Base-by-base conservation (phyloP, 2,329 filamentous ascomycete genomes). In the Alternaria tenuissima region DNA sequence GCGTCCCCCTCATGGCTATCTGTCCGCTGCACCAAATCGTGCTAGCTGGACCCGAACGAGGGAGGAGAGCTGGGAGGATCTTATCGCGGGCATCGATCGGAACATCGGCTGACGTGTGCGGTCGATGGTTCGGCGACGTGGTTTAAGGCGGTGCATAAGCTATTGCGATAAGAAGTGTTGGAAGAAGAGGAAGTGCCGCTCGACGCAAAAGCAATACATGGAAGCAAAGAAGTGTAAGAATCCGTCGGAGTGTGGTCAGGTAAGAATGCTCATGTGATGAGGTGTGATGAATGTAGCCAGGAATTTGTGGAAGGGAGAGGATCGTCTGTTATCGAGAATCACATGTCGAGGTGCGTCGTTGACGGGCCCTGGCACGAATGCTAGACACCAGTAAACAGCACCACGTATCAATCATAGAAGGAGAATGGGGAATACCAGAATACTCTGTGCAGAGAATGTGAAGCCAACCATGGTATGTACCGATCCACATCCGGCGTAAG, bases 331-430 rank as follows among this genome's bases (percentile, higher is more conserved):
- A 24, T 24, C 39, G 39, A 42, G 39, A 24, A 42, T 60, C 53
- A 57, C 57, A 41, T 44, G 46, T 48, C 51, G 51, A 47, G 16
- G 20, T 43, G 57, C 22, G 59, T 51, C 41, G 34, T 55, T 12
- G 22, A 34, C 30, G 41, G 32, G 42, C 34, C 54, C 57, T 44
- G 38, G 54, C 52, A 60, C 59, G 52, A 55, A 57, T 52, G 59
- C 68, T 71, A 68, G 55, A 66, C 60, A 61, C 65, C 62, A 65
- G 65, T 72, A 68, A 72, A 72, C 36, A 71, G 68, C 64, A 70
- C 67, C 69, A 72, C 54, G 46, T 54, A 62, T 63, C 51, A 66
- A 56, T 61, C 60, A 70, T 34, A 55, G 53, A 55, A 64, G 61
- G 66, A 62, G 64, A 51, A 57, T 64, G 67, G 69, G 65, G 57